Evolutionary conservation across 768 basidiomycete species (phyloP).

Genomic region (Pholiota conissans): DNA sequence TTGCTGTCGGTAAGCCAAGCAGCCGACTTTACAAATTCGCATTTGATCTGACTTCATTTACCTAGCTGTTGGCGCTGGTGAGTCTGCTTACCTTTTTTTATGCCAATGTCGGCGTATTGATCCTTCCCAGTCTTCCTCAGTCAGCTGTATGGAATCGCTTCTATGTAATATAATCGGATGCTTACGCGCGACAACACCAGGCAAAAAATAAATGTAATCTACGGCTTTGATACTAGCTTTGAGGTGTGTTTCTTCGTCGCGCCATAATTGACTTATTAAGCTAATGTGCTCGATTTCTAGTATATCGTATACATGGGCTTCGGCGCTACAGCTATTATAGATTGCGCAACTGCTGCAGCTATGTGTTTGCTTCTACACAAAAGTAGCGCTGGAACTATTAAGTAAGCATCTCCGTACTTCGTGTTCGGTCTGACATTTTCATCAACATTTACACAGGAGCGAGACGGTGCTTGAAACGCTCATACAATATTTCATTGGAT

Average conservation of each 20-base stretch:
- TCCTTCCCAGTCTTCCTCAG: constrained; percentile 18
- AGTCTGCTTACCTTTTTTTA: constrained; percentile 4
- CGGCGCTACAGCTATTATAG: constrained; percentile 28
- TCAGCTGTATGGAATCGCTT: constrained; percentile 16
- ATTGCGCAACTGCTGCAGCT: constrained; percentile 28
- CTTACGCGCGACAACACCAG: constrained; percentile 11
- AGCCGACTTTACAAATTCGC: not conserved
- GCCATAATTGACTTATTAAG: not conserved
- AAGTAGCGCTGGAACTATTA: constrained; percentile 22
- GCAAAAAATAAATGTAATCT: constrained; percentile 14
- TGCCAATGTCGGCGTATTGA: not conserved
- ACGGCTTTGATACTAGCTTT: constrained; percentile 19
- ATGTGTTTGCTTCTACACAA: constrained; percentile 33
- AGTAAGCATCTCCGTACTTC: constrained; percentile 4
- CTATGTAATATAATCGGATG: not conserved
- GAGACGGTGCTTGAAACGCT: constrained; percentile 27
- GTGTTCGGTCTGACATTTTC: not conserved
- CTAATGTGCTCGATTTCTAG: constrained; percentile 9
- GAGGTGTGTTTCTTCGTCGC: constrained; percentile 14
- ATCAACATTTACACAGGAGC: constrained; percentile 14
- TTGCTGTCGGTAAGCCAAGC: constrained; percentile 21
- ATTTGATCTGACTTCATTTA: not conserved
- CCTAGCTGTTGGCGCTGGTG: constrained; percentile 21
- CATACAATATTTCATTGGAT: constrained; percentile 31
- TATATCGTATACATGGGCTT: constrained; percentile 33